Percentiles rank a stretch among this genome's conserved stretches.
Evolutionary conservation across 2,329 filamentous ascomycete genomes (phyloP).

Genomic region (Moelleriella libera): DNA sequence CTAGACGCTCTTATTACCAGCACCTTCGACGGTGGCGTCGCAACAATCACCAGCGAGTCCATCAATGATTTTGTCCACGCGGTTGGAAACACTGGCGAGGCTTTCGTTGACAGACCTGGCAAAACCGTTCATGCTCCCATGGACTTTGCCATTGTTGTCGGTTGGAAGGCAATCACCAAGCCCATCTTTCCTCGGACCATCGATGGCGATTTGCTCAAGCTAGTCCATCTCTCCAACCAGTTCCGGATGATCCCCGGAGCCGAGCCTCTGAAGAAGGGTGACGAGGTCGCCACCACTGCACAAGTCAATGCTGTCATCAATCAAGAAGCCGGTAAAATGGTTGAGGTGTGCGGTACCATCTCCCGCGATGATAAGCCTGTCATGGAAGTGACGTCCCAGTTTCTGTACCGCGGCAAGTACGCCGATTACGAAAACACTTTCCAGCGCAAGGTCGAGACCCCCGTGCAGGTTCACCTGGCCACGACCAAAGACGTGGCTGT

Average conservation of each 20-base stretch:
- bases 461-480: conserved; percentile 80
- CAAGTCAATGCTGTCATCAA: conserved; percentile 97
- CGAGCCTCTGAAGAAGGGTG: conserved; percentile 87
- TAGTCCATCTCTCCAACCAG: conserved; percentile 91
- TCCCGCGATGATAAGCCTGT: conserved; percentile 68
- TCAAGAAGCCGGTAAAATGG: conserved; percentile 97
- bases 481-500: conserved; percentile 88
- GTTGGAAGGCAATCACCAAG: conserved; percentile 98
- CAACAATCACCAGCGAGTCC: conserved; percentile 76
- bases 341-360: conserved; percentile 97
- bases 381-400: conserved; percentile 98
- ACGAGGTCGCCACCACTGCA: conserved; percentile 81
- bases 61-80: conserved; percentile 99
- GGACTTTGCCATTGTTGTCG: conserved; percentile 97
- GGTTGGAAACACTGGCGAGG: conserved; percentile 93
- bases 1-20: conserved; percentile 76
- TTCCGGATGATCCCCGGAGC: conserved; percentile 98
- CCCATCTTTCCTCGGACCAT: conserved; percentile 96
- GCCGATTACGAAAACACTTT: conserved; percentile 96
- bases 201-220: conserved; percentile 87
- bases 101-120: conserved; percentile 88
- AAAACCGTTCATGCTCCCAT: conserved; percentile 93
- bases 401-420: conserved; percentile 88
- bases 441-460: conserved; percentile 91
- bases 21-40: conserved; percentile 78